A percentile compares a stretch with the other conserved stretches of the same genome.
These are phyloP conservation scores for Arctium minus DNA, from an alignment of 129 eudicot genomes.

Conservation along the genomic window DNA sequence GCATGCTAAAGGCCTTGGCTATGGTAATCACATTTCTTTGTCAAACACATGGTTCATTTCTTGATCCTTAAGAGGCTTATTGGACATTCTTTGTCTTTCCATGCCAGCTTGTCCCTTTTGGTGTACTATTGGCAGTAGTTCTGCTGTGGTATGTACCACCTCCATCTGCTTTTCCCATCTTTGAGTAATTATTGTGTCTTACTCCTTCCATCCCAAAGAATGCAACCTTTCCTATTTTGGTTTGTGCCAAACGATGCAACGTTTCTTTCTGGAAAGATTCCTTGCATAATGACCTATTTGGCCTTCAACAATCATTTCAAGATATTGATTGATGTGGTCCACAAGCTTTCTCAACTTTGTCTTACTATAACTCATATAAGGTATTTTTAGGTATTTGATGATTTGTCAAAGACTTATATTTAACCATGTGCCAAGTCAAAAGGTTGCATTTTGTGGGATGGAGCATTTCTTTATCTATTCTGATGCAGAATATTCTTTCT, in stretches of 20 bases:
- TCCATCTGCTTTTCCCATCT: conserved; percentile 6
- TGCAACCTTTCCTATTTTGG: not conserved
- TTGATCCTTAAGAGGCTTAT: not conserved
- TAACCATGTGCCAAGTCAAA: not conserved
- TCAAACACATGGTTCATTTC: not conserved
- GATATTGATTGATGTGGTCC: not conserved
- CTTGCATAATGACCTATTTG: not conserved
- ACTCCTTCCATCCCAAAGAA: not conserved
- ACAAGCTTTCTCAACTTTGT: not conserved
- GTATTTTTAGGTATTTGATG: not conserved
- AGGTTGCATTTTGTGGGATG: not conserved
- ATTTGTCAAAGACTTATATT: not conserved
- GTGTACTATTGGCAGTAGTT: conserved; percentile 70
- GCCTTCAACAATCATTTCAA: not conserved
- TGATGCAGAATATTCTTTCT: not conserved
- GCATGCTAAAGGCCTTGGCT: conserved; percentile 89
- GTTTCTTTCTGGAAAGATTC: not conserved
- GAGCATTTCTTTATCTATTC: not conserved
- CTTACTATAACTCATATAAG: not conserved
- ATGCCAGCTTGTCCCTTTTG: conserved; percentile 82
- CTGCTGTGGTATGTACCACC: conserved; percentile 55
- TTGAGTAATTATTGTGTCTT: not conserved
- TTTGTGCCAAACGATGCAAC: not conserved
- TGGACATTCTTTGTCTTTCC: conserved; percentile 1
- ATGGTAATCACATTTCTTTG: conserved; percentile 52